Conservation (phyloP, 371 early-diverging fungal species). For the Synchytrium microbalum region DNA sequence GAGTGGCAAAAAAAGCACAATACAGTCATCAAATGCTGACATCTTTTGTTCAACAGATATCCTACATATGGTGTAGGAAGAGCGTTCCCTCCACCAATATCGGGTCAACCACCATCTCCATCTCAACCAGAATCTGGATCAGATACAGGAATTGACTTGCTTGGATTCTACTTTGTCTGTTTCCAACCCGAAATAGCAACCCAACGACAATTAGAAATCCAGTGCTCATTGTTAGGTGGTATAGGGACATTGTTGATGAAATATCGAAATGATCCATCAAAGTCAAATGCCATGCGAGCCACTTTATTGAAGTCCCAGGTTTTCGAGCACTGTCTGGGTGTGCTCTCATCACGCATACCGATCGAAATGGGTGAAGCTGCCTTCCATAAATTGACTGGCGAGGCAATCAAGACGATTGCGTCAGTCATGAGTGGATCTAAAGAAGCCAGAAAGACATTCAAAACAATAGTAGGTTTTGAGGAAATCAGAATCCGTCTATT, state of each 20-base stretch:
- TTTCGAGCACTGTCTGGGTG: not conserved
- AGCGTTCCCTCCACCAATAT: not conserved
- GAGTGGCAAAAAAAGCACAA: conserved; percentile 1
- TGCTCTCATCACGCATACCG: not conserved
- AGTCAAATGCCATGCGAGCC: not conserved
- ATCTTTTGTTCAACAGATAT: not conserved
- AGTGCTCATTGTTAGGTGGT: not conserved
- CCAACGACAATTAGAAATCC: not conserved
- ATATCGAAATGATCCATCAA: not conserved
- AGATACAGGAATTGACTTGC: not conserved
- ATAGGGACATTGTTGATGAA: not conserved
- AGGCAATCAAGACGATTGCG: conserved; percentile 18
- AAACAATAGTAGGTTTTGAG: conserved; percentile 22
- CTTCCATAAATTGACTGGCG: conserved; percentile 2
- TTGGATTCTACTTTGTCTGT: not conserved
- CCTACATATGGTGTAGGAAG: not conserved
- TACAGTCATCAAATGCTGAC: not conserved
- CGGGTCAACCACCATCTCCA: conserved; percentile 1
- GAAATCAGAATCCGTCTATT: conserved; percentile 24
- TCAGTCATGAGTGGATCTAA: conserved; percentile 15
- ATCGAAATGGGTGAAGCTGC: not conserved
- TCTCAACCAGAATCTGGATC: not conserved
- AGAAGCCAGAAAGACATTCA: conserved; percentile 18
- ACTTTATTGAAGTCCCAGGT: not conserved
- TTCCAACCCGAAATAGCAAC: not conserved